Conservation (phyloP, 441 rosid species). For the Theobroma grandiflorum region DNA sequence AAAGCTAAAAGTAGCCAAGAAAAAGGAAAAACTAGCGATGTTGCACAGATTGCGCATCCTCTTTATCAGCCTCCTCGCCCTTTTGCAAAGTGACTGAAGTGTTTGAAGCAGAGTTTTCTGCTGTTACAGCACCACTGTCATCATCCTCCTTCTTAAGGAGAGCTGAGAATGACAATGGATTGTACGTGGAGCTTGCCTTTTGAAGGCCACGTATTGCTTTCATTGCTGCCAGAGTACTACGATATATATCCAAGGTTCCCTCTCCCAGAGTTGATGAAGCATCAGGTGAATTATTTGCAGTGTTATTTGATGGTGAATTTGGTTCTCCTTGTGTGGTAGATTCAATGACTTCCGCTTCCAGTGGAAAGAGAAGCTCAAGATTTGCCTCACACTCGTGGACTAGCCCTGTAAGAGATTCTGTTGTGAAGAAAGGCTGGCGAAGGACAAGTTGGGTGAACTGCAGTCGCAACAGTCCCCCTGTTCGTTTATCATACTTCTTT, state of each 20-base stretch:
- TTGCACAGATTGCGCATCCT: conserved; percentile 47
- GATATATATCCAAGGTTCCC: conserved; percentile 78
- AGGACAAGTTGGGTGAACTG: conserved; percentile 87
- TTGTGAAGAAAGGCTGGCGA: conserved; percentile 87
- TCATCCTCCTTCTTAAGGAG: conserved; percentile 62
- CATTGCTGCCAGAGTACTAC: conserved; percentile 97
- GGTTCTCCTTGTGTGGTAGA: conserved; percentile 37
- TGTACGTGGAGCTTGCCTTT: conserved; percentile 90
- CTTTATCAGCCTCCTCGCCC: conserved; percentile 56
- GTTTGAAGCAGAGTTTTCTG: conserved; percentile 70
- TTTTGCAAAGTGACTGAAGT: conserved; percentile 42
- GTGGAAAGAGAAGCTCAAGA: conserved; percentile 91
- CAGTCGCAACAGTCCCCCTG: conserved; percentile 77
- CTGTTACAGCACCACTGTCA: conserved; percentile 67
- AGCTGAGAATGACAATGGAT: conserved; percentile 80
- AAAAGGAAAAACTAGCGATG: not conserved
- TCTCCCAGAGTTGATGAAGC: conserved; percentile 64
- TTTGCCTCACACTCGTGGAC: conserved; percentile 90
- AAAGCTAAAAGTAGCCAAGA: not conserved
- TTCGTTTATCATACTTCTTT: conserved; percentile 92
- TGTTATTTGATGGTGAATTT: conserved; percentile 31
- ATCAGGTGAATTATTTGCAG: conserved; percentile 42
- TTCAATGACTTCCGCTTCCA: conserved; percentile 88
- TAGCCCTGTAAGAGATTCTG: conserved; percentile 82
- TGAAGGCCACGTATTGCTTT: conserved; percentile 85